Conservation (phyloP, 106 monocot species). For the Allium fistulosum region DNA sequence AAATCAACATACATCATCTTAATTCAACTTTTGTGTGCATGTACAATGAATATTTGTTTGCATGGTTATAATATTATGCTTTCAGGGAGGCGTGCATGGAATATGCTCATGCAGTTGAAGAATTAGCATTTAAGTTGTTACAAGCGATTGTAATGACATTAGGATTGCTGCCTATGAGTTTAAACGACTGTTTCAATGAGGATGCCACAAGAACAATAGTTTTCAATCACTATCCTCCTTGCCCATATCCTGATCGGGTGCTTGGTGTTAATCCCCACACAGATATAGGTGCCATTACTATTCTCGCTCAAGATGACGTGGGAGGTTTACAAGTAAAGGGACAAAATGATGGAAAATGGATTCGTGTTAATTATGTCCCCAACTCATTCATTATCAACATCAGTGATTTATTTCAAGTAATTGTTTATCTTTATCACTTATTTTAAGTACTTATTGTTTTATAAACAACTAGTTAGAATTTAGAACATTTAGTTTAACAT, state of each 20-base stretch:
- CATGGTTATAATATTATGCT: no score
- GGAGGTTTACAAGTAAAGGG: slow-evolving; percentile 61
- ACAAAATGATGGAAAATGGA: slow-evolving; percentile 50
- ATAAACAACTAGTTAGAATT: no score
- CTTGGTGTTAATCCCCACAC: slow-evolving; percentile 80
- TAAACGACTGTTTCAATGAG: slow-evolving; percentile 45
- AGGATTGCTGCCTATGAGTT: slow-evolving; percentile 23
- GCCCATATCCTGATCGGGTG: slow-evolving; percentile 51
- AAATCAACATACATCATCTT: no score
- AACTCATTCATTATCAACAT: slow-evolving; percentile 66
- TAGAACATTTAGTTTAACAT: no score
- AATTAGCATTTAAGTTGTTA: slow-evolving; percentile 35
- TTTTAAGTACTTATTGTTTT: no score
- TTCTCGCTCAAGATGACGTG: slow-evolving; percentile 48
- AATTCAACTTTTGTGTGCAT: no score
- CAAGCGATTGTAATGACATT: slow-evolving; percentile 46
- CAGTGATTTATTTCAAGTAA: slow-evolving; percentile 64
- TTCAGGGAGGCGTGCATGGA: slow-evolving; percentile 34
- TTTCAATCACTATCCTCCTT: slow-evolving; percentile 68
- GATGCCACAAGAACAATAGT: slow-evolving; percentile 34
- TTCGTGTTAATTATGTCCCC: slow-evolving; percentile 52
- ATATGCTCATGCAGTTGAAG: slow-evolving; percentile 27
- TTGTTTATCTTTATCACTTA: no score
- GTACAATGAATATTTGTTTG: no score
- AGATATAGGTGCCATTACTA: slow-evolving; percentile 53